A percentile compares a stretch with the other conserved stretches of the same genome.
Evolutionary conservation across 805 yeast species (phyloP).

Genomic region (Tetrapisispora iriomotensis): DNA sequence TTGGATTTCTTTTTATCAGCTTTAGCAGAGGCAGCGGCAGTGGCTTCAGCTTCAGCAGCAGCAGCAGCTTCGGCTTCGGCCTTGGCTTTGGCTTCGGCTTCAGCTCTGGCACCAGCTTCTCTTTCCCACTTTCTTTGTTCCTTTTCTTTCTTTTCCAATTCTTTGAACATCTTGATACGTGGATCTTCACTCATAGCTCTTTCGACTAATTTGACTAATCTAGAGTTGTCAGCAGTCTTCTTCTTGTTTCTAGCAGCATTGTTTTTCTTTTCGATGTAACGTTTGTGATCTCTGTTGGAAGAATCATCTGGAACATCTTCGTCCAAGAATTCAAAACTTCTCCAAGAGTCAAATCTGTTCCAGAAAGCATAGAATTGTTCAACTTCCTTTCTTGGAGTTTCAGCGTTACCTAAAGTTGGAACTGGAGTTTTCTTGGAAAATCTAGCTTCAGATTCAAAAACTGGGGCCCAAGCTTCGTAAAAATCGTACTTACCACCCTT

Average conservation of each 20-base stretch:
- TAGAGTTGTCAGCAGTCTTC: constrained; percentile 93
- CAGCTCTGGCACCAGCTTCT: constrained; percentile 95
- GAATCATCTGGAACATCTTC: constrained; percentile 99
- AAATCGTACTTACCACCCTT: constrained; percentile 63
- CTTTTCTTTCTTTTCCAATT: constrained; percentile 88
- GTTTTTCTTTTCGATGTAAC: constrained; percentile 96
- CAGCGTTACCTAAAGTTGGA: constrained; percentile 64
- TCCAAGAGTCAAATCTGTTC: constrained; percentile 95
- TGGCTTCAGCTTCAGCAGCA: constrained; percentile 65
- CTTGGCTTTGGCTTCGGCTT: constrained; percentile 84
- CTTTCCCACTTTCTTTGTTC: constrained; percentile 94
- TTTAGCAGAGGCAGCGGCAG: constrained; percentile 47
- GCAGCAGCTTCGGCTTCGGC: constrained; percentile 83
- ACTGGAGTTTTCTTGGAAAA: constrained; percentile 89
- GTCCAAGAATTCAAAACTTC: constrained; percentile 93
- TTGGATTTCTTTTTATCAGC: constrained; percentile 89
- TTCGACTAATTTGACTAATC: constrained; percentile 77
- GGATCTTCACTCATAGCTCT: constrained; percentile 89
- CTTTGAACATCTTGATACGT: constrained; percentile 87
- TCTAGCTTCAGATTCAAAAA: constrained; percentile 82
- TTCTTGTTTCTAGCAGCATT: constrained; percentile 92
- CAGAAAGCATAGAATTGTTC: constrained; percentile 86
- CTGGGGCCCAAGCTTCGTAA: constrained; percentile 86
- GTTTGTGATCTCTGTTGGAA: constrained; percentile 97
- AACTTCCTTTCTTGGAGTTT: constrained; percentile 67